Evolutionary conservation across 768 basidiomycete species (phyloP).

Genomic region (Rhizopogon vinicolor): DNA sequence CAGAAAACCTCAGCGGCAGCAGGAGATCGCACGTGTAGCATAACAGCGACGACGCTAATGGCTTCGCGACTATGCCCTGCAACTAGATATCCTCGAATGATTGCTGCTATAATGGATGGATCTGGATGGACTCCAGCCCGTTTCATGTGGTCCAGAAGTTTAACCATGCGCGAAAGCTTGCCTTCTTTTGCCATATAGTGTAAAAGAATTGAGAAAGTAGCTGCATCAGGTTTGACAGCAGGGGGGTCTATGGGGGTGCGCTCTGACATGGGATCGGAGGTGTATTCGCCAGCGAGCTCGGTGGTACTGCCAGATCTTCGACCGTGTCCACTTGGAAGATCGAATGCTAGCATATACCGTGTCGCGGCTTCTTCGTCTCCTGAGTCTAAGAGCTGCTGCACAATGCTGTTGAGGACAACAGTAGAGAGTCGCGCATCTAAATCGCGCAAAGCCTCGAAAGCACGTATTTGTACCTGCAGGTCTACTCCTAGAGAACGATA

Average conservation of each 20-base stretch:
- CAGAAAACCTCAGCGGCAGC: slow-evolving; percentile 6
- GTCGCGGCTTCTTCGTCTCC: slow-evolving; percentile 44
- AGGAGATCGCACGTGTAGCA: slow-evolving; percentile 33
- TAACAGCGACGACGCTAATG: slow-evolving; percentile 42
- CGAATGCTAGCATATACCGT: slow-evolving; percentile 47
- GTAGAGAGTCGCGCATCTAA: slow-evolving; percentile 39
- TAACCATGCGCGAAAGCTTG: slow-evolving; percentile 41
- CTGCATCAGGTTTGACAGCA: slow-evolving; percentile 41
- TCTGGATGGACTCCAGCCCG: slow-evolving; percentile 40
- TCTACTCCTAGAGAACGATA: slow-evolving; percentile 62
- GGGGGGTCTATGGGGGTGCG: slow-evolving; percentile 2
- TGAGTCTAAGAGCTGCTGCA: slow-evolving; percentile 55
- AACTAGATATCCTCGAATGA: slow-evolving; percentile 53
- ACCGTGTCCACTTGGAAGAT: slow-evolving; percentile 13
- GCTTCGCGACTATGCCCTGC: slow-evolving; percentile 45
- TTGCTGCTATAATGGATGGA: slow-evolving; percentile 41
- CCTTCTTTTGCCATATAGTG: slow-evolving; percentile 43
- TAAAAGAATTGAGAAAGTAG: slow-evolving; percentile 63
- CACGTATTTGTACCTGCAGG: slow-evolving; percentile 44
- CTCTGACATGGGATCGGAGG: slow-evolving; percentile 1
- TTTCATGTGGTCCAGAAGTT: slow-evolving; percentile 45
- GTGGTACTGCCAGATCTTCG: slow-evolving; percentile 17
- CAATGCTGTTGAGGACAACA: slow-evolving; percentile 64
- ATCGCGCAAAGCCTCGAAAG: slow-evolving; percentile 41
- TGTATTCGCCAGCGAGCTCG: slow-evolving; percentile 24